Base-by-base conservation (phyloP, 1,139 yeast genomes). In the Lodderomyces orthopsilosis region DNA sequence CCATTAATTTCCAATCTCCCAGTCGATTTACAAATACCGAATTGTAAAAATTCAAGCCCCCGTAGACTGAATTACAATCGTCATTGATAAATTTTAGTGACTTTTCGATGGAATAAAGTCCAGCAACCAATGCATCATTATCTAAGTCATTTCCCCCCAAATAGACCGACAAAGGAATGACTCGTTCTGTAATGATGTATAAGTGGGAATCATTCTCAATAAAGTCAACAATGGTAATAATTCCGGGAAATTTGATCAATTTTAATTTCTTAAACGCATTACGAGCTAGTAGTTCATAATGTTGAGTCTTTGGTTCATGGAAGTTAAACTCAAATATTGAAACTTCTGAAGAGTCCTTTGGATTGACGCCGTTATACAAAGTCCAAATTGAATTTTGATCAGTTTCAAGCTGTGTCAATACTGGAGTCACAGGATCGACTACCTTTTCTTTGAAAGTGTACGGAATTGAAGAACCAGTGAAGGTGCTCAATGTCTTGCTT, bases 1-100 rank as follows among this genome's bases (percentile, higher is more conserved):
- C 96, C 51, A 87, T 86, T 21, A 91, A 60, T 46, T 82, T 85
- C 94, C 96, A 88, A 55, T 87, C 95, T 7, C 96, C 95, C 18
- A 72, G 75, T 12, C 49, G 50, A 44, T 77, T 85, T 12, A 88
- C 81, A 60, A 65, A 89, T 0, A 91, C 73, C 0, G 87, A 77
- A 35, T 76, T 72, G 23, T 66, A 54, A 10, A 59, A 44, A 48
- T 77, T 72, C 32, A 90, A 55, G 47, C 81, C 80, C 1, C 91
- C 93, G 54, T 87, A 85, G 2, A 85, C 66, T 23, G 84, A 78
- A 18, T 73, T 65, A 15, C 87, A 88, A 46, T 79, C 85, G 17
- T 66, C 70, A 51, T 86, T 83, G 43, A 90, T 68, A 50, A 82
- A 81, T 48, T 73, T 74, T 48, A 89, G 55, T 0, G 90, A 79